Evolutionary conservation across 139 green algal genomes (phyloP), one percentile per base, ranked within the genome.

Genomic region (Picochlorum costavermella): DNA sequence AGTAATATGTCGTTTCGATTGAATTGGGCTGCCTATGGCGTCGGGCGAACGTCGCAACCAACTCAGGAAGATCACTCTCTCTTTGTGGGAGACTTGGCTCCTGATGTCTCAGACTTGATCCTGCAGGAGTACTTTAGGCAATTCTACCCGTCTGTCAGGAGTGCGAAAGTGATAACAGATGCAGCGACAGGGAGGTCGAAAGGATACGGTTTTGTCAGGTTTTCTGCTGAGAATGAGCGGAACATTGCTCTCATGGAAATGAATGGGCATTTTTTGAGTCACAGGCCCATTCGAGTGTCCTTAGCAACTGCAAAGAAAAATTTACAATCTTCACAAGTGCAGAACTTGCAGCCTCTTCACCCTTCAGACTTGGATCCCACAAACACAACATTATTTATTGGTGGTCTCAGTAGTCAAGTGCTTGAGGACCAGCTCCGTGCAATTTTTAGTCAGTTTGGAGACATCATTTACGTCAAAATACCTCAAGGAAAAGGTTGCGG

Each of bases 201-300:
- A 65, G 92, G 92, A 46, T 98, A 94, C 62, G 92, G 92, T 46
- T 98, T 98, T 75, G 92, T 98, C 23, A 81, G 92, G 6, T 98
- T 98, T 68, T 74, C 64, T 23, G 66, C 64, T 14, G 88, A 96
- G 75, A 60, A 55, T 6, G 87, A 98, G 63, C 73, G 91, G 1
- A 88, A 98, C 75, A 69, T 77, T 4, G 84, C 92, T 0, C 61
- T 98, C 4, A 63, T 31, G 0, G 82, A 94, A 59, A 96, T 97
- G 91, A 86, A 85, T 62, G 90, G 90, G 8, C 68, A 78, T 53
- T 82, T 86, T 51, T 72, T 95, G 20, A 72, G 63, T 56, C 84
- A 78, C 45, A 75, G 84, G 13, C 80, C 85, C 5, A 91, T 95
- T 50, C 75, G 88, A 2, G 86, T 94, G 20, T 81, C 67, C 51